Evolutionary conservation across 2,329 filamentous ascomycete species (phyloP).

Genomic region (Dactylonectria macrodidyma): DNA sequence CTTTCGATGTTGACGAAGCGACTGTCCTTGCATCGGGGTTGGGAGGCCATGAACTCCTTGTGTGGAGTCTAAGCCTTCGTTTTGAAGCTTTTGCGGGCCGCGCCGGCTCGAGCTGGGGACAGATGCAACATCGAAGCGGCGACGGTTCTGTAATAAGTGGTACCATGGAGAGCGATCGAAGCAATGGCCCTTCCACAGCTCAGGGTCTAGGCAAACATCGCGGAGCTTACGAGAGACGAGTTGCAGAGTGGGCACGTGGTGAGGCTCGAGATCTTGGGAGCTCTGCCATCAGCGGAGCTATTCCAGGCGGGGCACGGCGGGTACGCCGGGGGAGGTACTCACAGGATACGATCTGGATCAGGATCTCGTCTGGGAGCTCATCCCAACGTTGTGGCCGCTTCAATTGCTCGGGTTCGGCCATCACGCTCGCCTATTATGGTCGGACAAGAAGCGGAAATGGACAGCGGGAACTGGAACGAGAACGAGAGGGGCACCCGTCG

Average conservation of each 20-base stretch:
- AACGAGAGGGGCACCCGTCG: slow-evolving; percentile 17
- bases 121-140: slow-evolving; percentile 51
- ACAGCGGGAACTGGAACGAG: slow-evolving; percentile 9
- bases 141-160: slow-evolving; percentile 66
- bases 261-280: slow-evolving; percentile 54
- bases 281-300: slow-evolving; percentile 37
- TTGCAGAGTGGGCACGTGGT: slow-evolving; percentile 74
- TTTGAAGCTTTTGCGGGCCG: background rate
- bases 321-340: slow-evolving; percentile 49
- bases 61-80: slow-evolving; percentile 24
- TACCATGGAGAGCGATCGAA: slow-evolving; percentile 80
- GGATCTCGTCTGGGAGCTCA: slow-evolving; percentile 74
- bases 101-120: slow-evolving; percentile 9
- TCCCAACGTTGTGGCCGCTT: slow-evolving; percentile 53
- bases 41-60: slow-evolving; percentile 21
- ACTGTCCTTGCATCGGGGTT: slow-evolving; percentile 45
- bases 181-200: slow-evolving; percentile 82
- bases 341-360: slow-evolving; percentile 76
- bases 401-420: slow-evolving; percentile 44
- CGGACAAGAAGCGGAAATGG: slow-evolving; percentile 11
- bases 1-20: slow-evolving; percentile 24
- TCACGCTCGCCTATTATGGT: slow-evolving; percentile 36
- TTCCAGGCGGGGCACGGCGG: slow-evolving; percentile 30
- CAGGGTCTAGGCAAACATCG: slow-evolving; percentile 79
- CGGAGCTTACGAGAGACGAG: slow-evolving; percentile 77